phyloP scores from a whole-genome alignment of 2,329 filamentous ascomycete genomes.

The Dryadomyces sulphureus region DNA sequence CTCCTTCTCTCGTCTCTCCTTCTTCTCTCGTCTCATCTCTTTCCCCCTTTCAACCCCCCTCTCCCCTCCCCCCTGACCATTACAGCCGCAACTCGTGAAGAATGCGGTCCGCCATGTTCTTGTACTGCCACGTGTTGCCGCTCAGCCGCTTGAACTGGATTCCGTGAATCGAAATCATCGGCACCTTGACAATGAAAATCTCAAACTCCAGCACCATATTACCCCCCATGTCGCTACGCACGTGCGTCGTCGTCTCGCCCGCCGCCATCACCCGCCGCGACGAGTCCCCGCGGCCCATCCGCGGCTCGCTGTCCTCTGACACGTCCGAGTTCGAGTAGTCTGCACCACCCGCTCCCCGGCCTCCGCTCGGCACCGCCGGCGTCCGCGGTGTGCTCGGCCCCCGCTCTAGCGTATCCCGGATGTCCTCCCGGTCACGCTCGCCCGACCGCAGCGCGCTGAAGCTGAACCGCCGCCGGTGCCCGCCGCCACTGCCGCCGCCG shows the following conservation, averaged over 20 bases:
- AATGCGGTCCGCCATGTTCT: slow-evolving; percentile 95
- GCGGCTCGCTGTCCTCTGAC: slow-evolving; percentile 59
- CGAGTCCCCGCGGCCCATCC: slow-evolving; percentile 32
- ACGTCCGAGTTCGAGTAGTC: slow-evolving; percentile 80
- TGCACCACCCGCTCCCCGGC: slow-evolving; percentile 15
- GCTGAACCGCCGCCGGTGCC: slow-evolving; percentile 67
- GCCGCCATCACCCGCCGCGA: slow-evolving; percentile 30
- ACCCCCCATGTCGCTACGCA: slow-evolving; percentile 75
- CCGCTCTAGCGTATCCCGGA: slow-evolving; percentile 41
- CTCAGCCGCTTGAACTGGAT: slow-evolving; percentile 97
- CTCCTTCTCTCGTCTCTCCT: too few species aligned
- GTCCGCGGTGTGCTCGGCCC: slow-evolving; percentile 33
- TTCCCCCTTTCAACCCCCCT: neutral
- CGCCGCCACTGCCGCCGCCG: slow-evolving; percentile 24
- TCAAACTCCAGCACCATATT: slow-evolving; percentile 83
- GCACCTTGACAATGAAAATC: slow-evolving; percentile 95
- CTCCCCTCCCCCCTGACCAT: slow-evolving; percentile 8
- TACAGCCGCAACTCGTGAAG: slow-evolving; percentile 71
- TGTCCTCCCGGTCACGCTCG: slow-evolving; percentile 48
- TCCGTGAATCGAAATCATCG: slow-evolving; percentile 78
- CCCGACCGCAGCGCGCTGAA: slow-evolving; percentile 53
- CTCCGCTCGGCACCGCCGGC: slow-evolving; percentile 17
- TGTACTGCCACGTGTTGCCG: slow-evolving; percentile 96
- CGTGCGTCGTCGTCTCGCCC: slow-evolving; percentile 82
- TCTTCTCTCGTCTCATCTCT: neutral